Percentiles rank a stretch among this genome's conserved stretches.
These are phyloP conservation scores for Neurospora sp. DNA, from an alignment of 2,329 filamentous ascomycete species.

Conservation along the genomic window DNA sequence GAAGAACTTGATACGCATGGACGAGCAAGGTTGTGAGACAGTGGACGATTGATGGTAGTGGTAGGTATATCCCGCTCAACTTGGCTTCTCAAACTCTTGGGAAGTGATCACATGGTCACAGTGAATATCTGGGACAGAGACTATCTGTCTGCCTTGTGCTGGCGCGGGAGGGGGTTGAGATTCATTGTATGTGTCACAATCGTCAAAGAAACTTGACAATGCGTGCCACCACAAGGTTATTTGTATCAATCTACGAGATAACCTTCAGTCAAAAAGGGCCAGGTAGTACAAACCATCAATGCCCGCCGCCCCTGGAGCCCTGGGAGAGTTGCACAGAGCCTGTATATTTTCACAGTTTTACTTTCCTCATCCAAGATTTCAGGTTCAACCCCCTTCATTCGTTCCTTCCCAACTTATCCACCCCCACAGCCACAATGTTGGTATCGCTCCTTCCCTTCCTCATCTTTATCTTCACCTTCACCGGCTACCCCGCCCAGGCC, in stretches of 20 bases:
- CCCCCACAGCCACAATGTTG: not conserved
- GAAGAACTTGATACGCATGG: not conserved
- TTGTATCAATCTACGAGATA: no score
- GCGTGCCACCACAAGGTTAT: no score
- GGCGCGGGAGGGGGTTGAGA: not conserved
- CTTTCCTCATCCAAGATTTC: not conserved
- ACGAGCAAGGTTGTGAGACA: not conserved
- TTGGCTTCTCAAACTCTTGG: no score
- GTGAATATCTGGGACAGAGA: not conserved
- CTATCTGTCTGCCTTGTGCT: not conserved
- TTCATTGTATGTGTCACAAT: not conserved
- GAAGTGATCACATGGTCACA: no score
- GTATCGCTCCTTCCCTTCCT: not conserved
- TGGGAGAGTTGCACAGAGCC: not conserved
- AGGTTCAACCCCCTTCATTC: not conserved
- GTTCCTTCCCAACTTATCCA: not conserved
- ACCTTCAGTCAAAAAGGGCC: no score
- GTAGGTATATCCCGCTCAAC: not conserved
- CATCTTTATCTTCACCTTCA: not conserved
- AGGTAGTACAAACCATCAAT: not conserved
- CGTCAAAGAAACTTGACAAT: not conserved
- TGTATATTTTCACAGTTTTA: not conserved
- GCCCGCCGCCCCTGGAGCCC: not conserved
- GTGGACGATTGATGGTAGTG: not conserved
- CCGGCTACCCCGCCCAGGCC: not conserved